phyloP scores from a whole-genome alignment of 1,284 basidiomycete species.

The Cryptococcus wingfieldii region DNA sequence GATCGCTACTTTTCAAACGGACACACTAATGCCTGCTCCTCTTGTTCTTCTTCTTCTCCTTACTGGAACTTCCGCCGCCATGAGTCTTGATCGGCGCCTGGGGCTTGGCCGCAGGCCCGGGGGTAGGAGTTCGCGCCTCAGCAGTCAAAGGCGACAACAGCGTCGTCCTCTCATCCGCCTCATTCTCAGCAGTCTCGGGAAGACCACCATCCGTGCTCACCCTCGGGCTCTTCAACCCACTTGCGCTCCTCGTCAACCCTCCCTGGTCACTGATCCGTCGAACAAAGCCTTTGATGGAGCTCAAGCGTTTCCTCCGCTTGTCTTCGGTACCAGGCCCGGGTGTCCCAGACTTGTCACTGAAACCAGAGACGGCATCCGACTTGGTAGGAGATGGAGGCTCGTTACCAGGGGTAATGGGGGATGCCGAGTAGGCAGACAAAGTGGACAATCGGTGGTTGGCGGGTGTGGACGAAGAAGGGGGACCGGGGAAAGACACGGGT shows the following conservation, averaged over 20 bases:
- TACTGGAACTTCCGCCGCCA: not conserved
- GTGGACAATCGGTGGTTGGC: slow-evolving; percentile 6
- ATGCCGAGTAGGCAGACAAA: slow-evolving; percentile 2
- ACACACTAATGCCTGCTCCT: slow-evolving; percentile 6
- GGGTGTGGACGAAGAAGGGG: not conserved
- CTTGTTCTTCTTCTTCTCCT: slow-evolving; percentile 21
- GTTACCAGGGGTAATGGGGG: not conserved
- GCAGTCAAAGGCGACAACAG: not conserved
- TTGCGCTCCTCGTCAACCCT: slow-evolving; percentile 14
- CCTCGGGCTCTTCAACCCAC: slow-evolving; percentile 9
- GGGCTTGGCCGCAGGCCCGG: not conserved
- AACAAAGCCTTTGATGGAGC: slow-evolving; percentile 41
- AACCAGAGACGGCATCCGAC: slow-evolving; percentile 4
- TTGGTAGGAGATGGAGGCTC: slow-evolving; percentile 5
- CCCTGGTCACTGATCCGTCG: slow-evolving; percentile 40
- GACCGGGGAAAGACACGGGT: slow-evolving; percentile 5
- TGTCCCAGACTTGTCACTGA: not conserved
- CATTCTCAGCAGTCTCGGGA: not conserved
- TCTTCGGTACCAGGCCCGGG: slow-evolving; percentile 4
- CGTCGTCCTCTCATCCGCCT: not conserved
- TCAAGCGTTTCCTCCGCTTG: slow-evolving; percentile 36
- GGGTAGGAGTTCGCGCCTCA: not conserved
- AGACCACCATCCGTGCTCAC: not conserved
- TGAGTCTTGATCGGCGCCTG: slow-evolving; percentile 4
- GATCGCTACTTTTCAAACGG: not conserved